A percentile compares a stretch with the other conserved stretches of the same genome.
Conservation (phyloP, 1,284 basidiomycete species). For the Sporisorium exsertum region DNA sequence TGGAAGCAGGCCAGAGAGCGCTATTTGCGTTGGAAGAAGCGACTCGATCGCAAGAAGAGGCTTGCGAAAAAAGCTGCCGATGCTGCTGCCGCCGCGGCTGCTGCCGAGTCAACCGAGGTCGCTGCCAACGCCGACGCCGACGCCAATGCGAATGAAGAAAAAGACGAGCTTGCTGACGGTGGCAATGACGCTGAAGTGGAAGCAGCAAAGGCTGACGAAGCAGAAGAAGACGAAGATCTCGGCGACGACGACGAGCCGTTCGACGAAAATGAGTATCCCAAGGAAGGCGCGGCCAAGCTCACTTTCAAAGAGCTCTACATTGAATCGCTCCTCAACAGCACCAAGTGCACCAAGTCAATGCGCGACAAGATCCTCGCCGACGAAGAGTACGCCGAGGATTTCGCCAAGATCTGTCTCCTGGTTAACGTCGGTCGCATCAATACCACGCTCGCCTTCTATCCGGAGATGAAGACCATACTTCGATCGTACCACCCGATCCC, state of each 20-base stretch:
- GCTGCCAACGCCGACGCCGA: conserved; percentile 19
- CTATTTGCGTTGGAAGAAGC: conserved; percentile 42
- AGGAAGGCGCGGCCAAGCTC: conserved; percentile 58
- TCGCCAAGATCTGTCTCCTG: conserved; percentile 81
- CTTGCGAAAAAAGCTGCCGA: conserved; percentile 37
- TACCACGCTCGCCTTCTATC: conserved; percentile 84
- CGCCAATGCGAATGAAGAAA: conserved; percentile 37
- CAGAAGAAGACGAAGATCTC: conserved; percentile 30
- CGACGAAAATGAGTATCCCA: conserved; percentile 49
- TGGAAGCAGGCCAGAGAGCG: conserved; percentile 45
- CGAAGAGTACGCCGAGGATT: conserved; percentile 82
- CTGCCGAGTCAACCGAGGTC: conserved; percentile 13
- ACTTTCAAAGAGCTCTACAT: conserved; percentile 87
- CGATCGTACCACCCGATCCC: conserved; percentile 86
- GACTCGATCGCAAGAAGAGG: conserved; percentile 38
- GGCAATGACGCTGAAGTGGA: conserved; percentile 18
- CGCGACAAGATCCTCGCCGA: conserved; percentile 85
- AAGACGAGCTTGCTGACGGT: conserved; percentile 47
- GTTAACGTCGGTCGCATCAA: conserved; percentile 94
- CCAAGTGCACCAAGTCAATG: conserved; percentile 85
- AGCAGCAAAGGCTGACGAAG: conserved; percentile 16
- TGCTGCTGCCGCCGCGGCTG: conserved; percentile 17
- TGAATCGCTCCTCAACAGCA: conserved; percentile 80
- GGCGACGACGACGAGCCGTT: conserved; percentile 40
- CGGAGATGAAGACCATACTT: conserved; percentile 83